Base-by-base conservation (phyloP, 257 asterid species). In the Jaltomata sinuosa region DNA sequence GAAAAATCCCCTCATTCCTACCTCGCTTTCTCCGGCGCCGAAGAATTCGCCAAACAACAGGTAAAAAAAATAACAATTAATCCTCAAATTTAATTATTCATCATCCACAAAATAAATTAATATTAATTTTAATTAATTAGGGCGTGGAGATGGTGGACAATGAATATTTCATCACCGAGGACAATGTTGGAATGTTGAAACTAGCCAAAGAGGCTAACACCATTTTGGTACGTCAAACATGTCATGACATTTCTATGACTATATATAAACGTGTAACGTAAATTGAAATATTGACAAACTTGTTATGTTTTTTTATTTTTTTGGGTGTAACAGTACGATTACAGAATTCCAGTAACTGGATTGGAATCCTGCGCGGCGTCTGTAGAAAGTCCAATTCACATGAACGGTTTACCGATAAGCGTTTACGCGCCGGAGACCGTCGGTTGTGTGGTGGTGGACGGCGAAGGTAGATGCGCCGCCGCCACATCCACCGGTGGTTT, bases 401-500 rank as follows among this genome's bases (percentile, higher is more conserved):
- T 96, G 99, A 96, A 96, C 76, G 99, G 99, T 1, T 91, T 96
- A 8, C 99, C 99, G 9, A 90, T 96, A 85, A 90, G 92, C 83
- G 71, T 96, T 0, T 96, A 96, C 64, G 93, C 98, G 5, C 99
- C 97, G 5, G 99, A 96, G 89, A 96, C 99, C 0, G 99, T 94
- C 0, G 99, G 99, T 0, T 96, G 99, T 55, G 98, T 90, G 90
- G 99, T 92, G 93, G 99, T 94, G 18, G 99, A 96, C 81, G 36
- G 89, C 71, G 81, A 90, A 25, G 98, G 99, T 2, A 89, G 90
- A 16, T 96, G 99, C 79, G 98, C 98, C 0, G 99, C 99, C 3
- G 99, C 97, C 81, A 96, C 99, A 1, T 96, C 99, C 10, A 96
- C 99, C 0, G 99, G 99, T 1, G 99, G 99, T 1, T 91, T 96